Percentiles rank a stretch among this genome's conserved stretches.
Evolutionary conservation across 257 asterid genomes (phyloP).

Genomic region (Jasminum sambac): DNA sequence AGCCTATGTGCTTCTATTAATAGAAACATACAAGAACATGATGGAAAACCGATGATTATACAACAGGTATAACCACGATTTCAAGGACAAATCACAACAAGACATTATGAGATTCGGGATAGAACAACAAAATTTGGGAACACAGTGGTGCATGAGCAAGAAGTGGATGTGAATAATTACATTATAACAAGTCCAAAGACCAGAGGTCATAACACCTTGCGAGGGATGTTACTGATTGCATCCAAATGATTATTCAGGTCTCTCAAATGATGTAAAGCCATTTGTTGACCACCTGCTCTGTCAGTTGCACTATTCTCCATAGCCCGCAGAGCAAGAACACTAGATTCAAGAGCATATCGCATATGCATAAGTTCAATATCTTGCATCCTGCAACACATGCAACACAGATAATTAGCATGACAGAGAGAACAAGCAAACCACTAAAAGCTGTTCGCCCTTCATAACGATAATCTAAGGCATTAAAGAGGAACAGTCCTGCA

Average conservation of each 20-base stretch:
- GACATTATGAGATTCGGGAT: background rate
- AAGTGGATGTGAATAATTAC: constrained; percentile 16
- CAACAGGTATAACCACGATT: background rate
- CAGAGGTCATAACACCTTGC: constrained; percentile 63
- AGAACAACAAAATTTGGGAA: background rate
- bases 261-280: constrained; percentile 50
- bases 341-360: constrained; percentile 95
- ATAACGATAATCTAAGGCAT: constrained; percentile 6
- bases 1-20: background rate
- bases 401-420: constrained; percentile 22
- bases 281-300: constrained; percentile 48
- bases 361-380: constrained; percentile 95
- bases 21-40: constrained; percentile 3
- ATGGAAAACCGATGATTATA: background rate
- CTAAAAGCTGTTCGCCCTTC: background rate
- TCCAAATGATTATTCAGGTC: constrained; percentile 88
- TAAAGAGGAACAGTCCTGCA: constrained; percentile 18
- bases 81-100: background rate
- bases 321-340: constrained; percentile 77
- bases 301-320: constrained; percentile 67
- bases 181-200: constrained; percentile 26
- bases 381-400: constrained; percentile 72
- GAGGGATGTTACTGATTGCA: constrained; percentile 68
- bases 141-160: background rate
- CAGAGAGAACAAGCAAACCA: constrained; percentile 5